These are phyloP conservation scores for Suillus luteus DNA, from an alignment of 768 basidiomycete genomes.

Conservation along the genomic window DNA sequence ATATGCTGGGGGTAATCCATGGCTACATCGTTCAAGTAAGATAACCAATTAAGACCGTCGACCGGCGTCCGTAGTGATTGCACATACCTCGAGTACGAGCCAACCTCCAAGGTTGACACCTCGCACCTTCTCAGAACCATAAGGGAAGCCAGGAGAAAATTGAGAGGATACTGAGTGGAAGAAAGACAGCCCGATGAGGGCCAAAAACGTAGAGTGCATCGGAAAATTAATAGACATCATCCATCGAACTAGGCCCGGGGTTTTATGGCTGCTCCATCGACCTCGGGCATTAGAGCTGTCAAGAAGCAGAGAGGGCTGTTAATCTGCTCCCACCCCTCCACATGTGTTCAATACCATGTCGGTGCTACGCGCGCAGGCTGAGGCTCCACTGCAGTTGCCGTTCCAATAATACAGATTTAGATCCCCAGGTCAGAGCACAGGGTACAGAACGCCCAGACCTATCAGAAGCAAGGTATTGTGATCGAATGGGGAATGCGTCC, in stretches of 20 bases:
- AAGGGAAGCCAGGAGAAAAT: constrained; percentile 63
- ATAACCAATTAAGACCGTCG: constrained; percentile 42
- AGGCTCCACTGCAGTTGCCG: neutral
- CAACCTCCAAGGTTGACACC: constrained; percentile 83
- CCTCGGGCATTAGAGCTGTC: neutral
- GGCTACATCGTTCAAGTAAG: constrained; percentile 41
- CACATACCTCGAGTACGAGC: constrained; percentile 53
- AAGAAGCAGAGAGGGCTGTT: constrained; percentile 1
- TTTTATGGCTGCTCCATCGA: neutral
- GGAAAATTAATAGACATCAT: neutral
- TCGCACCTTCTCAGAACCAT: constrained; percentile 72
- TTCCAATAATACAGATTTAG: neutral
- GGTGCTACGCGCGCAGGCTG: neutral
- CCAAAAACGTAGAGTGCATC: constrained; percentile 17
- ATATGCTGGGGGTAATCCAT: constrained; percentile 80
- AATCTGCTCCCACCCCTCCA: neutral
- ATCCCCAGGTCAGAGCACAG: neutral
- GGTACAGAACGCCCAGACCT: neutral
- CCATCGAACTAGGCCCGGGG: neutral
- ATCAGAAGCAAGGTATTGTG: neutral
- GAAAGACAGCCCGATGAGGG: constrained; percentile 33
- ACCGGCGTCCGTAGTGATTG: neutral
- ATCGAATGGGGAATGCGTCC: neutral
- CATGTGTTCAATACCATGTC: constrained; percentile 5
- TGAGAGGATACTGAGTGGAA: constrained; percentile 26